Base-by-base conservation (phyloP, 768 basidiomycete genomes). In the Hygrophorus pudorinus region DNA sequence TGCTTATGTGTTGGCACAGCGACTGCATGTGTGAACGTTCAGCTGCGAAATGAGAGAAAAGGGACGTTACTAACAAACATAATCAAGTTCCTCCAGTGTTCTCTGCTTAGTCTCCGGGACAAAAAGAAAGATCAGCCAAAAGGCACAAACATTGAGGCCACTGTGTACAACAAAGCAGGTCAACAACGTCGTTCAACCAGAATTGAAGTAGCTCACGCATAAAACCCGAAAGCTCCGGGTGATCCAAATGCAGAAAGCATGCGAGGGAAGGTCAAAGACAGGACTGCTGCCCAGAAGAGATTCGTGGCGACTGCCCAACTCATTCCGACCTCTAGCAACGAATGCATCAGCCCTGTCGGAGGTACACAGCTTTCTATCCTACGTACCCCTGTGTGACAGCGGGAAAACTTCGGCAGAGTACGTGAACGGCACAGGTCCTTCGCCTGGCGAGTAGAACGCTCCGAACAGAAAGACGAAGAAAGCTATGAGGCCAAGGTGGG, bases 331-430 rank as follows among this genome's bases (percentile, higher is more conserved):
- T 38, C 37, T 38, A 20, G 7, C 3, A 24, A 24, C 7, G 24
- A 38, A 38, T 17, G 17, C 8, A 38, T 21, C 17, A 38, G 37
- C 14, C 16, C 8, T 17, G 16, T 21, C 16, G 11, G 12, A 14
- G 16, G 16, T 17, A 71, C 41, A 71, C 61, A 44, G 71, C n/a
- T n/a, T n/a, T n/a, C n/a, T n/a, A n/a, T n/a, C n/a, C n/a, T n/a
- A n/a, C 65, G 84, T 70, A 53, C 86, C 85, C 53, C 87, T n/a
- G n/a, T 85, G 75, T 27, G 81, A 81, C 31, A 93, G 69, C 5
- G 89, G 91, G 74, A 87, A 94, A 10, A 85, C 89, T 61, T 93
- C 91, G n/a, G n/a, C n/a, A n/a, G n/a, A n/a, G n/a, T n/a, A n/a
- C n/a, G n/a, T n/a, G n/a, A n/a, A n/a, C n/a, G n/a, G n/a, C n/a